These are phyloP conservation scores for Fusarium musae DNA, from an alignment of 2,329 filamentous ascomycete genomes.

Conservation along the genomic window DNA sequence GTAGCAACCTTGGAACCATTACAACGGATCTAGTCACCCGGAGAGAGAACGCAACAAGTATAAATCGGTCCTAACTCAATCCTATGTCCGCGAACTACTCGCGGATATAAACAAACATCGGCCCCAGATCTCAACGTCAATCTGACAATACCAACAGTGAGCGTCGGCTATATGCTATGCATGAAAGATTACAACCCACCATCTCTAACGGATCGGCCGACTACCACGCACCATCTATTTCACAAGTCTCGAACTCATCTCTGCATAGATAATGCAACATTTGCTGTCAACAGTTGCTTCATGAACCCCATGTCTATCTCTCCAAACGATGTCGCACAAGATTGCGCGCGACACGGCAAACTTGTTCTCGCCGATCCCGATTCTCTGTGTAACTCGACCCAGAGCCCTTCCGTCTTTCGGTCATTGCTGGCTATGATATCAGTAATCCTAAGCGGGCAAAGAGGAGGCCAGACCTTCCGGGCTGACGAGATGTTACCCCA, in stretches of 20 bases:
- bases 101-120: not conserved
- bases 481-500: constrained; percentile 62
- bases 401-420: not conserved
- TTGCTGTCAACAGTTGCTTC: constrained; percentile 68
- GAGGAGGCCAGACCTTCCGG: not conserved
- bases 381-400: constrained; percentile 69
- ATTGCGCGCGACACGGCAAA: constrained; percentile 72
- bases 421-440: not conserved
- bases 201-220: not conserved
- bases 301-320: constrained; percentile 67
- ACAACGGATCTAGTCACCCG: not conserved
- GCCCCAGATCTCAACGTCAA: no score
- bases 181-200: not conserved
- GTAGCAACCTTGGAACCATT: not conserved
- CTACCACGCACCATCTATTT: constrained; percentile 59
- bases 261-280: constrained; percentile 73
- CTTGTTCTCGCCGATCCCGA: constrained; percentile 75
- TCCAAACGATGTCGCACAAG: constrained; percentile 74
- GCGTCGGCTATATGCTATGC: not conserved
- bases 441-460: not conserved
- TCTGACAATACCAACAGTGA: not conserved
- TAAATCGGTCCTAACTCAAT: no score
- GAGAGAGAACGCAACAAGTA: not conserved
- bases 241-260: constrained; percentile 76
- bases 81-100: not conserved